These are phyloP conservation scores for Candida sanyiensis DNA, from an alignment of 805 yeast species.

Conservation along the genomic window DNA sequence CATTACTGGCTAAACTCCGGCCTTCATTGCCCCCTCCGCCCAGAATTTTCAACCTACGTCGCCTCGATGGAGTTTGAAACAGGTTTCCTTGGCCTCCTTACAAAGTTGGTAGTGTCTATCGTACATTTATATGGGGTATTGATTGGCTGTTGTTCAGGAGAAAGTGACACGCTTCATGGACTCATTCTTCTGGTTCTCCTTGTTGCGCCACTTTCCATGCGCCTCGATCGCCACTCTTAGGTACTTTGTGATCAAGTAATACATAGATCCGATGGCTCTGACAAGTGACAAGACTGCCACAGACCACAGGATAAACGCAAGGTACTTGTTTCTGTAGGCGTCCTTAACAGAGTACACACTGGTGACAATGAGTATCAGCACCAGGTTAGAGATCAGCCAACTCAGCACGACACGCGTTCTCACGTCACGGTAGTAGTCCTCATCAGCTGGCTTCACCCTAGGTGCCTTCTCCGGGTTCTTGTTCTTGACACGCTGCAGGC, in stretches of 20 bases:
- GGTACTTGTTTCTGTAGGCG: conserved; percentile 62
- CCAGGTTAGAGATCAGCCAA: conserved; percentile 84
- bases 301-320: conserved; percentile 84
- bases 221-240: conserved; percentile 35
- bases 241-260: conserved; percentile 48
- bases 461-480: conserved; percentile 40
- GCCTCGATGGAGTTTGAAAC: no score
- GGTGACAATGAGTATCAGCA: conserved; percentile 80
- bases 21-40: no score
- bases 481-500: conserved; percentile 62
- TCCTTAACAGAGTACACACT: conserved; percentile 73
- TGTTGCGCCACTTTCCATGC: conserved; percentile 34
- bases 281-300: conserved; percentile 80
- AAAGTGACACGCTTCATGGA: no score
- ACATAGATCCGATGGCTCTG: conserved; percentile 77
- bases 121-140: no score
- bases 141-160: no score
- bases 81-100: no score
- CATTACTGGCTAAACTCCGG: no score
- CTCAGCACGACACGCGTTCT: conserved; percentile 91
- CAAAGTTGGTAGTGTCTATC: no score
- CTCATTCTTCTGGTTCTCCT: conserved; percentile 7
- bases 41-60: no score
- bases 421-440: conserved; percentile 91
- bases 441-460: conserved; percentile 37